Conservation (phyloP, 2,329 filamentous ascomycete species). For the Botrytis hyacinthi region DNA sequence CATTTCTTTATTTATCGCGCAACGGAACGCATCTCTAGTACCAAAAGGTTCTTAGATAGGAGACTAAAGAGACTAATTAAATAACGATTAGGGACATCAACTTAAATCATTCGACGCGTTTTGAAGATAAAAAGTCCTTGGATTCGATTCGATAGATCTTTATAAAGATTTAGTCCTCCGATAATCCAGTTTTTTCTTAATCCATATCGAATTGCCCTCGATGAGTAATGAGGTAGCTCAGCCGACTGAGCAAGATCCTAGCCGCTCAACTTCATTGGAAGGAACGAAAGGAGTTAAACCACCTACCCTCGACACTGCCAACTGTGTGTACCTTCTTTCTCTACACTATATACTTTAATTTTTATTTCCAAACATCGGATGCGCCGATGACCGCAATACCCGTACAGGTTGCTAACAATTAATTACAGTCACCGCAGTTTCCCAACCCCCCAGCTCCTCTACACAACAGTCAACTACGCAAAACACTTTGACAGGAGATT, state of each 20-base stretch:
- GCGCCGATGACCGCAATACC: neutral
- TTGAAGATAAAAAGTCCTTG: constrained; percentile 23
- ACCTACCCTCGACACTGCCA: constrained; percentile 37
- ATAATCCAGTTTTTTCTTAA: constrained; percentile 19
- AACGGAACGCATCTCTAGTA: neutral
- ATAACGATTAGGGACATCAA: constrained; percentile 19
- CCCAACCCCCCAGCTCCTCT: constrained; percentile 36
- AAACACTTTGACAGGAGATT: constrained; percentile 37
- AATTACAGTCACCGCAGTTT: constrained; percentile 31
- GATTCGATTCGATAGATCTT: constrained; percentile 16
- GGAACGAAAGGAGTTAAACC: constrained; percentile 36
- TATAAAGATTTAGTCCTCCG: constrained; percentile 16
- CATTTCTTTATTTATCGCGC: constrained; percentile 14
- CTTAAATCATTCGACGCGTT: constrained; percentile 28
- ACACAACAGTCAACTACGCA: constrained; percentile 36
- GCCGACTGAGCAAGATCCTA: constrained; percentile 39
- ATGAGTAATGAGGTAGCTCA: constrained; percentile 42
- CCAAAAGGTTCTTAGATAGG: constrained; percentile 11
- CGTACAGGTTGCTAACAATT: constrained; percentile 29
- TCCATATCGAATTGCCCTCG: constrained; percentile 36
- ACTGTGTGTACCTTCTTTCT: constrained; percentile 31
- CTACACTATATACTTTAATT: neutral
- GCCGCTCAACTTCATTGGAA: constrained; percentile 36
- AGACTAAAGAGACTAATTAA: constrained; percentile 14
- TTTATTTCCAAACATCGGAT: constrained; percentile 10